These are phyloP conservation scores for Myxozyma lipomycoides DNA, from an alignment of 805 yeast genomes.

Conservation along the genomic window DNA sequence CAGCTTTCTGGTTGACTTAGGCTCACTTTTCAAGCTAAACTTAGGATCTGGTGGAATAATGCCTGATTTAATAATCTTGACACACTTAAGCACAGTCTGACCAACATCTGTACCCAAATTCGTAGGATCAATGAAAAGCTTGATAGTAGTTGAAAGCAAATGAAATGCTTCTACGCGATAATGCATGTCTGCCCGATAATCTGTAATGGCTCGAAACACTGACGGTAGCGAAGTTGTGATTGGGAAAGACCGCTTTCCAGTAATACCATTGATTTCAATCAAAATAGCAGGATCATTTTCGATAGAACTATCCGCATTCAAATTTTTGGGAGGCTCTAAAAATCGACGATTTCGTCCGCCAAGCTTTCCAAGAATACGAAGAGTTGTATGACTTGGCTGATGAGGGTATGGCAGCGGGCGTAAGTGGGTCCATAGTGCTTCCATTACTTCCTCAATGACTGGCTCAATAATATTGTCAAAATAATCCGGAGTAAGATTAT, in stretches of 20 bases:
- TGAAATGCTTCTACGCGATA: constrained; percentile 75
- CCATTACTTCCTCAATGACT: constrained; percentile 89
- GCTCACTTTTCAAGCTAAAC: constrained; percentile 13
- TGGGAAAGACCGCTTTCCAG: constrained; percentile 60
- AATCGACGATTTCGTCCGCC: constrained; percentile 94
- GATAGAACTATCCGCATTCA: constrained; percentile 46
- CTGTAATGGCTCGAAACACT: constrained; percentile 72
- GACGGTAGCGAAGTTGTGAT: constrained; percentile 78
- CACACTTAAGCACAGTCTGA: constrained; percentile 18
- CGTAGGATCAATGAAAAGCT: constrained; percentile 57
- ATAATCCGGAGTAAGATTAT: constrained; percentile 90
- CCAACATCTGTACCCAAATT: constrained; percentile 17
- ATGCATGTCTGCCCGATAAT: constrained; percentile 52
- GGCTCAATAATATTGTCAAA: constrained; percentile 97
- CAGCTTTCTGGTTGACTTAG: constrained; percentile 28
- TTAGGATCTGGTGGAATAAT: constrained; percentile 26
- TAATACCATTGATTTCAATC: constrained; percentile 67
- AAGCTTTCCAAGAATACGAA: constrained; percentile 85
- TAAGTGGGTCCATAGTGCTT: constrained; percentile 84
- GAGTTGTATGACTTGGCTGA: constrained; percentile 90
- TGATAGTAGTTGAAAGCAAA: constrained; percentile 61
- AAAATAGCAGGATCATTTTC: constrained; percentile 68
- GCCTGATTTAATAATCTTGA: constrained; percentile 20
- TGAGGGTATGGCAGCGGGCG: constrained; percentile 92
- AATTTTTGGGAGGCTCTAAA: constrained; percentile 67